These are phyloP conservation scores for Tylopilus sp. DNA, from an alignment of 768 basidiomycete genomes.

Conservation along the genomic window DNA sequence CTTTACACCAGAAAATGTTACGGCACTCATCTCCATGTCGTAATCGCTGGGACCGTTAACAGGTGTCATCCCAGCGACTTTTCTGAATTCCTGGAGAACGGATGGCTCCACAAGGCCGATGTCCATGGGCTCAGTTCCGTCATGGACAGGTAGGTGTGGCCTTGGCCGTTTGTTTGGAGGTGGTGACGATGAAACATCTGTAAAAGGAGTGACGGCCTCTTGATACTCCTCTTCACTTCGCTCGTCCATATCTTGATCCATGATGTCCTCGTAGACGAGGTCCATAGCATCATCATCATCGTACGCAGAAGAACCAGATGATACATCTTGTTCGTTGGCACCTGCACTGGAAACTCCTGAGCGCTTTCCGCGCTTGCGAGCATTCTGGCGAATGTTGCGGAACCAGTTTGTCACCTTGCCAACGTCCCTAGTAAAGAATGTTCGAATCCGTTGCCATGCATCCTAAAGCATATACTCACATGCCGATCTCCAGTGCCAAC, in stretches of 20 bases:
- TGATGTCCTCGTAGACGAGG: conserved; percentile 40
- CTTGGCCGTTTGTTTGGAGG: conserved; percentile 31
- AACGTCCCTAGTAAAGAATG: conserved; percentile 52
- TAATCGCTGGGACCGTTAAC: conserved; percentile 23
- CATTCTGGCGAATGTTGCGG: conserved; percentile 77
- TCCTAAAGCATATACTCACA: conserved; percentile 41
- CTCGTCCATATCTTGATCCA: conserved; percentile 48
- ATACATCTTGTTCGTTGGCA: conserved; percentile 47
- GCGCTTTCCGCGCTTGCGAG: conserved; percentile 66
- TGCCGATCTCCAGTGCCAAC: conserved; percentile 73
- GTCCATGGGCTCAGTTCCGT: conserved; percentile 30
- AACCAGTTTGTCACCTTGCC: conserved; percentile 90
- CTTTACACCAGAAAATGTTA: conserved; percentile 50
- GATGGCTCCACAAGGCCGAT: conserved; percentile 39
- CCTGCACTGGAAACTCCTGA: conserved; percentile 39
- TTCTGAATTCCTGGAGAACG: conserved; percentile 48
- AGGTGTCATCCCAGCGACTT: conserved; percentile 31
- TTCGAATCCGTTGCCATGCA: conserved; percentile 6
- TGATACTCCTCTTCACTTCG: conserved; percentile 69
- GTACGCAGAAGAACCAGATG: conserved; percentile 50
- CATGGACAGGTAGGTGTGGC: conserved; percentile 31
- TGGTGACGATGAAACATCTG: conserved; percentile 45
- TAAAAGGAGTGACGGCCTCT: conserved; percentile 72
- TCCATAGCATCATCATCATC: conserved; percentile 49
- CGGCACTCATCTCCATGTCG: conserved; percentile 25